phyloP scores from a whole-genome alignment of 768 basidiomycete genomes.

The Termitomyces sp. region DNA sequence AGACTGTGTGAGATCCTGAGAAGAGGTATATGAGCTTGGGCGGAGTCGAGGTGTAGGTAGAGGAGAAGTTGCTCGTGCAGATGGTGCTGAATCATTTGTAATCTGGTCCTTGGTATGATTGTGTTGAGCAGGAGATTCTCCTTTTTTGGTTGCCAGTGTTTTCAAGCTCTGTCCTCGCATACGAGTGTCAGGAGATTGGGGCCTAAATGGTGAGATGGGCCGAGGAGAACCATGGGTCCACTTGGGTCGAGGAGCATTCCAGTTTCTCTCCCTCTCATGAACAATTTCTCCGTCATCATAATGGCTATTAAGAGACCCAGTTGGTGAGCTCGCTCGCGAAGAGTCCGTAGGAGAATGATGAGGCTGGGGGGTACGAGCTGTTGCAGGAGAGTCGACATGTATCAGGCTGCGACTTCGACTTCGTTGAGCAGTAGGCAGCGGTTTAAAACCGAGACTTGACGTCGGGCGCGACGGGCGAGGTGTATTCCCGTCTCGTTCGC shows the following conservation, averaged over 20 bases:
- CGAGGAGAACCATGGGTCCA: slow-evolving; percentile 34
- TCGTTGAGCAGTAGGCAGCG: slow-evolving; percentile 23
- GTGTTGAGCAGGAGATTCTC: slow-evolving; percentile 16
- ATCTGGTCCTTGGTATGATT: background rate
- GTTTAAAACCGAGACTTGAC: slow-evolving; percentile 38
- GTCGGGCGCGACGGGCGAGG: slow-evolving; percentile 37
- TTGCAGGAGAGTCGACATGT: slow-evolving; percentile 30
- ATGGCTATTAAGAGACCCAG: slow-evolving; percentile 28
- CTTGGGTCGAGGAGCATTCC: slow-evolving; percentile 63
- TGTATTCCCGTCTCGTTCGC: slow-evolving; percentile 55
- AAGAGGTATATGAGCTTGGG: background rate
- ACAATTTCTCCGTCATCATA: slow-evolving; percentile 21
- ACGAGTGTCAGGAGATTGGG: slow-evolving; percentile 10
- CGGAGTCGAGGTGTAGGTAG: background rate
- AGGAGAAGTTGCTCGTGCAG: background rate
- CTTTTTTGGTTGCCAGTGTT: slow-evolving; percentile 18
- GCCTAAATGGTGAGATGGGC: slow-evolving; percentile 9
- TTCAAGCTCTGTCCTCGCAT: slow-evolving; percentile 7
- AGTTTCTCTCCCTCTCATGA: slow-evolving; percentile 59
- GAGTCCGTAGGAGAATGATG: slow-evolving; percentile 28
- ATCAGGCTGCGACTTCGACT: slow-evolving; percentile 20
- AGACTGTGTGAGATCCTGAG: background rate
- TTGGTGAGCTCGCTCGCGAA: slow-evolving; percentile 41
- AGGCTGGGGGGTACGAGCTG: slow-evolving; percentile 22
- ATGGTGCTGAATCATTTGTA: background rate